A percentile compares a stretch with the other conserved stretches of the same genome.
Evolutionary conservation across 2,329 filamentous ascomycete genomes (phyloP).

Genomic region (Fusarium stilboides): DNA sequence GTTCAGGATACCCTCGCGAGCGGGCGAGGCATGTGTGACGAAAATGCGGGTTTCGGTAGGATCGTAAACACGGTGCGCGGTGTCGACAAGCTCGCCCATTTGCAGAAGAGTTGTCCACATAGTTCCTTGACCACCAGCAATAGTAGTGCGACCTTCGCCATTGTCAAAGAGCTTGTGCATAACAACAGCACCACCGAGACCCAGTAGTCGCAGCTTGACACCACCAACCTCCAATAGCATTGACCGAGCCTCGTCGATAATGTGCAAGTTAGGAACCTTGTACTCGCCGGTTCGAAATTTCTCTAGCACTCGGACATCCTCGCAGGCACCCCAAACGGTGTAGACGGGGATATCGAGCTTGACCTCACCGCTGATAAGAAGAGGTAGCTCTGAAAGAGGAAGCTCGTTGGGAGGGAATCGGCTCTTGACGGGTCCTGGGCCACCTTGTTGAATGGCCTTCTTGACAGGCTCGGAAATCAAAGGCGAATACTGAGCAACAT

Average conservation of each 20-base stretch:
- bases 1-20: slow-evolving; percentile 95
- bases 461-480: slow-evolving; percentile 85
- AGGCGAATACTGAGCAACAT: slow-evolving; percentile 98
- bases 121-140: slow-evolving; percentile 96
- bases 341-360: slow-evolving; percentile 97
- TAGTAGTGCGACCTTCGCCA: slow-evolving; percentile 96
- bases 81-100: slow-evolving; percentile 98
- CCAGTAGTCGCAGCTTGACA: slow-evolving; percentile 94
- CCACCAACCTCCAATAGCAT: slow-evolving; percentile 95
- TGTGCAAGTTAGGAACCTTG: slow-evolving; percentile 96
- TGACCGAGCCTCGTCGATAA: slow-evolving; percentile 98
- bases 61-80: slow-evolving; percentile 97
- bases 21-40: slow-evolving; percentile 96
- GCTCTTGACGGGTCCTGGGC: slow-evolving; percentile 85
- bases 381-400: slow-evolving; percentile 91
- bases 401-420: slow-evolving; percentile 86
- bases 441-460: slow-evolving; percentile 75
- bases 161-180: slow-evolving; percentile 99
- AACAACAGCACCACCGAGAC: slow-evolving; percentile 94
- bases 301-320: slow-evolving; percentile 97
- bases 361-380: slow-evolving; percentile 88
- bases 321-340: slow-evolving; percentile 98
- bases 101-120: slow-evolving; percentile 99
- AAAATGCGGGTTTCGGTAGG: slow-evolving; percentile 97
- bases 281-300: slow-evolving; percentile 98